phyloP scores from a whole-genome alignment of 2,329 filamentous ascomycete genomes.

The Aspergillus unguis region DNA sequence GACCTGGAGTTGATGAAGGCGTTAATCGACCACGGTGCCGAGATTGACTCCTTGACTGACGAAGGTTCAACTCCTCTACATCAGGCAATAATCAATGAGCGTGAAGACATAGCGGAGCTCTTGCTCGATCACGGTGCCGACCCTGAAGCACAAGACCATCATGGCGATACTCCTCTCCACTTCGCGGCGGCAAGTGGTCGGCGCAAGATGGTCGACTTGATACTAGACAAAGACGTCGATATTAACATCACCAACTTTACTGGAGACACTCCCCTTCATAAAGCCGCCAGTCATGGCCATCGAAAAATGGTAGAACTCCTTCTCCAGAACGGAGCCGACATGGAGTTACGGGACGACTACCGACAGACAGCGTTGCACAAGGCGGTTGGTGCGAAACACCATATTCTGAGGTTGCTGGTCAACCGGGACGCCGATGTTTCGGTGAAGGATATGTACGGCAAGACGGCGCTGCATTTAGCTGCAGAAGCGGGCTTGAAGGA shows the following conservation, averaged over 20 bases:
- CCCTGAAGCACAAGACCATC: slow-evolving; percentile 22
- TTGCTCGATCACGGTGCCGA: slow-evolving; percentile 25
- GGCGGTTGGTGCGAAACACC: slow-evolving; percentile 18
- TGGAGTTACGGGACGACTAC: slow-evolving; percentile 25
- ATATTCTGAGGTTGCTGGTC: slow-evolving; percentile 22
- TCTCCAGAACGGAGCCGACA: slow-evolving; percentile 23
- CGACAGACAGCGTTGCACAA: slow-evolving; percentile 21
- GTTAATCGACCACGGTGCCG: slow-evolving; percentile 16
- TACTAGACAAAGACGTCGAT: slow-evolving; percentile 24
- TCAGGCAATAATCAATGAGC: slow-evolving; percentile 21
- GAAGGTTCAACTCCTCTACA: slow-evolving; percentile 22
- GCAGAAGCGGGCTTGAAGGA: slow-evolving; percentile 19
- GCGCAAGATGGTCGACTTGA: slow-evolving; percentile 17
- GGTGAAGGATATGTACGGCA: slow-evolving; percentile 22
- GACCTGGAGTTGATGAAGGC: slow-evolving; percentile 16
- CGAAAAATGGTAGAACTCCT: slow-evolving; percentile 28
- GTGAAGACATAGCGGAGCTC: slow-evolving; percentile 23
- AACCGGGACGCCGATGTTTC: slow-evolving; percentile 19
- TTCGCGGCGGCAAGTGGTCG: slow-evolving; percentile 19
- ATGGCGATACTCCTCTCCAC: slow-evolving; percentile 25
- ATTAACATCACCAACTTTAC: slow-evolving; percentile 25
- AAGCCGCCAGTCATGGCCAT: slow-evolving; percentile 27
- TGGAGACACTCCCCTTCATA: slow-evolving; percentile 28
- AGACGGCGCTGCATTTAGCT: slow-evolving; percentile 25
- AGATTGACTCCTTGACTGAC: slow-evolving; percentile 16